A percentile compares a stretch with the other conserved stretches of the same genome.
phyloP scores from a whole-genome alignment of 140 eudicot genomes.

The Oenanthe javanica region DNA sequence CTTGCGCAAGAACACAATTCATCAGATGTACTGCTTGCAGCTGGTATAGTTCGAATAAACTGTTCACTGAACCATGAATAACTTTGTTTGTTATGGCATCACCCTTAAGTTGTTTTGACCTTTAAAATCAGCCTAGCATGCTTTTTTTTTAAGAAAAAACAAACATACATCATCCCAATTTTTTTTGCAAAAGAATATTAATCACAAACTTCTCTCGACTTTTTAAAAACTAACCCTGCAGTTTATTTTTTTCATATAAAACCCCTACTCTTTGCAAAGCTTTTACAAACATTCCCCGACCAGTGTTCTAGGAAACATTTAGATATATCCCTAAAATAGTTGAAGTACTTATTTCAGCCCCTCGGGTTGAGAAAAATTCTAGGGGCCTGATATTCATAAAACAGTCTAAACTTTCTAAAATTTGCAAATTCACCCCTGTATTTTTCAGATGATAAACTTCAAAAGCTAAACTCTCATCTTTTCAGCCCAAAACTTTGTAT shows the following conservation, averaged over 20 bases:
- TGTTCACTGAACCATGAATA: neutral
- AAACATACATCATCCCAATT: neutral
- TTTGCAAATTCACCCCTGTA: neutral
- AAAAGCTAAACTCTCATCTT: neutral
- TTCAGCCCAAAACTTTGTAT: neutral
- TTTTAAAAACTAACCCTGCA: neutral
- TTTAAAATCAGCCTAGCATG: neutral
- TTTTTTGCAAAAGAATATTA: neutral
- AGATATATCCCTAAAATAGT: neutral
- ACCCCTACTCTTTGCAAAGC: neutral
- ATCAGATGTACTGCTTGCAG: neutral
- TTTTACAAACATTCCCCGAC: neutral
- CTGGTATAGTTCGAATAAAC: neutral
- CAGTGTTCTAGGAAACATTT: neutral
- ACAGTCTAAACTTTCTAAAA: neutral
- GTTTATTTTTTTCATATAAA: neutral
- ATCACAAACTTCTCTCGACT: neutral
- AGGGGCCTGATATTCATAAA: neutral
- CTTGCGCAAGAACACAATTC: neutral
- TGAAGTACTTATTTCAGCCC: neutral
- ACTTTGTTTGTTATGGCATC: neutral
- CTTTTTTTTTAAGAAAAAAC: neutral
- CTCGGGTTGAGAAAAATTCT: neutral
- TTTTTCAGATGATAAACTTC: neutral
- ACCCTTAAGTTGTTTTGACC: neutral